Evolutionary conservation across 164 flowering plant species (phyloP).

Genomic region (Platanus orientalis): DNA sequence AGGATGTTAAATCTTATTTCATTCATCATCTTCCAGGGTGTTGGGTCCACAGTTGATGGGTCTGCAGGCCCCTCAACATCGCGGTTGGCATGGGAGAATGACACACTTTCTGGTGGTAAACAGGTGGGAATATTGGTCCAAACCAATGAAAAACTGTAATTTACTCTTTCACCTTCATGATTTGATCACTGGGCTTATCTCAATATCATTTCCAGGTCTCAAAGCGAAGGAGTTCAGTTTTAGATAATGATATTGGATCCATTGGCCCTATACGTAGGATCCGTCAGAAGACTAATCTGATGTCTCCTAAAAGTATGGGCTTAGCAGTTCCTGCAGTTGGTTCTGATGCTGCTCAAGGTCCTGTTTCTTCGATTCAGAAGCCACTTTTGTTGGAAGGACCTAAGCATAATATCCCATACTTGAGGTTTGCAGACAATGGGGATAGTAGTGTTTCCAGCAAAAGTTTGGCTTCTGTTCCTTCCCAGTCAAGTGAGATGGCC

Average conservation of each 20-base stretch:
- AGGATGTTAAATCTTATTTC: background rate
- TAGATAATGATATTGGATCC: slow-evolving; percentile 76
- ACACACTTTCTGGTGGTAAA: slow-evolving; percentile 30
- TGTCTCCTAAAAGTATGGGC: slow-evolving; percentile 33
- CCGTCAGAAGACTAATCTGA: slow-evolving; percentile 69
- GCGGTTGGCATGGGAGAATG: slow-evolving; percentile 31
- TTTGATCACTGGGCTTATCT: slow-evolving; percentile 3
- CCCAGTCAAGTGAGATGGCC: slow-evolving; percentile 74
- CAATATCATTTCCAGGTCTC: slow-evolving; percentile 35
- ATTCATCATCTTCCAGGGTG: slow-evolving; percentile 27
- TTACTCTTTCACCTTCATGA: background rate
- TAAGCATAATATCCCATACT: slow-evolving; percentile 18
- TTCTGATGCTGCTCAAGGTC: slow-evolving; percentile 22
- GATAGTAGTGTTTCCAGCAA: slow-evolving; percentile 22
- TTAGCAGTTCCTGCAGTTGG: slow-evolving; percentile 19
- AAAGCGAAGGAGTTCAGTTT: slow-evolving; percentile 69
- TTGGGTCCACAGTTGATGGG: slow-evolving; percentile 22
- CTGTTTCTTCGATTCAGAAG: slow-evolving; percentile 18
- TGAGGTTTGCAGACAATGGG: slow-evolving; percentile 22
- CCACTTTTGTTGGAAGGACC: slow-evolving; percentile 12
- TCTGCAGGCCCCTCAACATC: slow-evolving; percentile 36
- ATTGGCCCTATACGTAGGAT: slow-evolving; percentile 79
- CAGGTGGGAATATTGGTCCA: slow-evolving; percentile 28
- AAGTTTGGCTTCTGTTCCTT: slow-evolving; percentile 45
- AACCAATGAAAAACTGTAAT: background rate